Evolutionary conservation across 2,329 filamentous ascomycete genomes (phyloP), one percentile per base, ranked within the genome.

Genomic region (Claviceps monticola): DNA sequence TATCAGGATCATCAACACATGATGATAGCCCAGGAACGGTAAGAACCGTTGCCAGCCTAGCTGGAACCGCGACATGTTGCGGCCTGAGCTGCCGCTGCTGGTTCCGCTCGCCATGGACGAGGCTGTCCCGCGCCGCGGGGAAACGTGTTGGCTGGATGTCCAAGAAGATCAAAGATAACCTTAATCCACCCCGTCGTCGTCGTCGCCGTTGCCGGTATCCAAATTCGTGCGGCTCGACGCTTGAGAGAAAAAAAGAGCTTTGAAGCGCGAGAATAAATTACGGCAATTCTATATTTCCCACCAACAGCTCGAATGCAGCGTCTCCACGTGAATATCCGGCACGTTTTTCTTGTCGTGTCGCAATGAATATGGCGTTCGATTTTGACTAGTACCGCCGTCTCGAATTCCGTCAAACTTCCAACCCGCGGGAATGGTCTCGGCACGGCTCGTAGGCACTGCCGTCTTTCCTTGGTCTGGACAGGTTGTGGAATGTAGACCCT

Each of bases 1-100:
- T 64, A 98, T 95, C 59, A 98, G 73, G 61, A 98, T 88, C 93
- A 98, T 98, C 68, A 98, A 79, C 58, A 97, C 85, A 80, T 98
- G 80, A 65, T 84, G 82, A 63, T 84, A 84, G 58, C 82, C 82
- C 54, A 85, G 74, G 64, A 85, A 84, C 59, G 82, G 82, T 65
- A 85, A 71, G 60, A 78, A 80, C 63, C 80, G 81, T 82, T 73
- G 71, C 73, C 73, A 76, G 57, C 73, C 73, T 55, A 74, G 59
- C 57, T 71, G 70, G 52, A 75, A 70, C 57, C 60, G 66, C 54
- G 64, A 61, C 60, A 63, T 64, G 43, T 57, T 60, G 55, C 55
- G 57, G 52, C 55, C 54, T 13, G 53, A 46, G 37, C 59, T 62
- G 46, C 45, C 51, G 55, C 59, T 54, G 54, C 58, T 56, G 53